Percentiles rank a stretch among this genome's conserved stretches.
phyloP scores from a whole-genome alignment of 306 rosid genomes.

The Senna tora region DNA sequence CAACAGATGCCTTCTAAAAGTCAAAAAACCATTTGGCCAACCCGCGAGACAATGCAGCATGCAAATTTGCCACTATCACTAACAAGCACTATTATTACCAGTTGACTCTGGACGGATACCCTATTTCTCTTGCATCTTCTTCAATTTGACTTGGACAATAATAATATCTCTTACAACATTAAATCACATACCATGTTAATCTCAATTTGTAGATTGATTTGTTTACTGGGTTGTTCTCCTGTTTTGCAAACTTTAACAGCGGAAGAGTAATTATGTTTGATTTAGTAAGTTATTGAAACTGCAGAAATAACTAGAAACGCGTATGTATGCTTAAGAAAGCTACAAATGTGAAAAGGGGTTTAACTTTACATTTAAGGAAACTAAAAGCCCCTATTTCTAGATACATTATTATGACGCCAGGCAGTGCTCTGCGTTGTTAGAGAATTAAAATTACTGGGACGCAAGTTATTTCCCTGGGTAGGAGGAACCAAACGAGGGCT shows the following conservation, averaged over 20 bases:
- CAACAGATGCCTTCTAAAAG: too few species aligned
- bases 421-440: constrained; percentile 46
- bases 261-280: background rate
- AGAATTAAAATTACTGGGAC: constrained; percentile 34
- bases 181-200: background rate
- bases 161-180: background rate
- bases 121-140: too few species aligned
- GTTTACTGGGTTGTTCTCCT: background rate
- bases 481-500: constrained; percentile 57
- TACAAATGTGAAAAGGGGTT: constrained; percentile 27
- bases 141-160: too few species aligned
- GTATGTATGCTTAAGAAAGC: constrained; percentile 44
- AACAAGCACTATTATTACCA: background rate
- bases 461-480: constrained; percentile 38
- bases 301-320: constrained; percentile 21
- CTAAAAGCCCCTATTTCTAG: constrained; percentile 69
- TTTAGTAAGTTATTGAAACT: constrained; percentile 10
- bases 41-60: background rate
- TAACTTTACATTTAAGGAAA: constrained; percentile 34
- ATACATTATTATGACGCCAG: constrained; percentile 59
- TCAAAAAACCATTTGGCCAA: too few species aligned
- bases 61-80: background rate
- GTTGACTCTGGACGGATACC: background rate
- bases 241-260: constrained; percentile 8
- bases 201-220: background rate